These are phyloP conservation scores for Wickerhamomyces queroliae DNA, from an alignment of 805 yeast species.

Conservation along the genomic window DNA sequence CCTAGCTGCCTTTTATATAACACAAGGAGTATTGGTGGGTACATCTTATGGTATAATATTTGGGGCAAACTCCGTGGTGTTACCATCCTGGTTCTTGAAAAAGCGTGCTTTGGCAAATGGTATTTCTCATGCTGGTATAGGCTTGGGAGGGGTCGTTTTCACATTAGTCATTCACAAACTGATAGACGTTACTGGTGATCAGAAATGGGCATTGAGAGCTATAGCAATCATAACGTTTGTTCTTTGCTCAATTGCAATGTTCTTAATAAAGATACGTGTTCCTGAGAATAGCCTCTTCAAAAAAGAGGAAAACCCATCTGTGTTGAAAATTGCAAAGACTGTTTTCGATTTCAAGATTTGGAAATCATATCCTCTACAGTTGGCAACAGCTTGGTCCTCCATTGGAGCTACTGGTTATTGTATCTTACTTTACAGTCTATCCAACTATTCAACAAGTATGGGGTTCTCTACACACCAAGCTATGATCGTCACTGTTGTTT, in stretches of 20 bases:
- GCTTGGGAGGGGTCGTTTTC: constrained; percentile 44
- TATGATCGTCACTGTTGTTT: constrained; percentile 37
- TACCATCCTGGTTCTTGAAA: constrained; percentile 51
- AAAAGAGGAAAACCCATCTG: constrained; percentile 8
- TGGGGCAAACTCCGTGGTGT: constrained; percentile 42
- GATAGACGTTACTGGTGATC: constrained; percentile 34
- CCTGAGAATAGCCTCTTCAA: constrained; percentile 19
- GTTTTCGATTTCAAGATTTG: constrained; percentile 30
- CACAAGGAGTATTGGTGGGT: constrained; percentile 50
- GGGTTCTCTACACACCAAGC: constrained; percentile 42
- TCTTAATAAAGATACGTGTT: constrained; percentile 41
- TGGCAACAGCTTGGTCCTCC: constrained; percentile 32
- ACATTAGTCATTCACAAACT: constrained; percentile 36
- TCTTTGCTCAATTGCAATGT: constrained; percentile 31
- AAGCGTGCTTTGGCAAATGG: constrained; percentile 45
- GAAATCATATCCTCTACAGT: constrained; percentile 24
- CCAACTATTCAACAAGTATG: constrained; percentile 39
- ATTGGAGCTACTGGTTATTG: constrained; percentile 34
- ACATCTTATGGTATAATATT: constrained; percentile 43
- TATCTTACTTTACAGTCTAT: constrained; percentile 38
- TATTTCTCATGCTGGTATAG: constrained; percentile 43
- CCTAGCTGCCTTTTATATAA: constrained; percentile 43
- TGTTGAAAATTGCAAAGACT: constrained; percentile 20
- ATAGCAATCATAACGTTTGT: constrained; percentile 35
- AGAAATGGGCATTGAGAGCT: constrained; percentile 42